phyloP scores from a whole-genome alignment of 768 basidiomycete species.

The Collybiopsis confluens region DNA sequence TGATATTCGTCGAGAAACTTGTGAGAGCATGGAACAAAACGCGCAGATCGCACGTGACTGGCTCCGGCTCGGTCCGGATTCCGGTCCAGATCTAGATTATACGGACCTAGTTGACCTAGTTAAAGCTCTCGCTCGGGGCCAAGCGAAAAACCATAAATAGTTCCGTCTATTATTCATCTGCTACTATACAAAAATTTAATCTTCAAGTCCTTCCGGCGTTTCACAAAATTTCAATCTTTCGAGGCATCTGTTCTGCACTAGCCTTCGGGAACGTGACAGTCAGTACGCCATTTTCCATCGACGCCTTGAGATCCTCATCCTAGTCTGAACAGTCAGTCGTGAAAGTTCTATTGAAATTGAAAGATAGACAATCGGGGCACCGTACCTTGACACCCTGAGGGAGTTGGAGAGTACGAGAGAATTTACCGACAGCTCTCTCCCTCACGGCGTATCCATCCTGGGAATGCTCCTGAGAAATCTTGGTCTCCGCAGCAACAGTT shows the following conservation, averaged over 20 bases:
- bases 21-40: too few relatives aligned
- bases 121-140: too few relatives aligned
- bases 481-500: constrained; percentile 48
- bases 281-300: constrained; percentile 1
- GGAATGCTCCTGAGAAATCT: constrained; percentile 29
- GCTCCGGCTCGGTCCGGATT: too few relatives aligned
- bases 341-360: too few relatives aligned
- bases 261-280: background rate
- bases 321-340: background rate
- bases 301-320: background rate
- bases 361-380: too few relatives aligned
- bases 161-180: too few relatives aligned
- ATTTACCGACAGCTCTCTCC: constrained; percentile 48
- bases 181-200: too few relatives aligned
- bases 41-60: too few relatives aligned
- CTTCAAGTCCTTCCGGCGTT: background rate
- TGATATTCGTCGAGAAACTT: too few relatives aligned
- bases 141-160: too few relatives aligned
- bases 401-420: constrained; percentile 45
- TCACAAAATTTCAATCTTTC: background rate
- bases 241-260: background rate
- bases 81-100: too few relatives aligned
- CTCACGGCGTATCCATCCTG: constrained; percentile 39
- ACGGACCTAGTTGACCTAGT: too few relatives aligned
- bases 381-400: constrained; percentile 52